Evolutionary conservation across 306 rosid species (phyloP), one percentile per base, ranked within the genome.

Genomic region (Abrus precatorius): DNA sequence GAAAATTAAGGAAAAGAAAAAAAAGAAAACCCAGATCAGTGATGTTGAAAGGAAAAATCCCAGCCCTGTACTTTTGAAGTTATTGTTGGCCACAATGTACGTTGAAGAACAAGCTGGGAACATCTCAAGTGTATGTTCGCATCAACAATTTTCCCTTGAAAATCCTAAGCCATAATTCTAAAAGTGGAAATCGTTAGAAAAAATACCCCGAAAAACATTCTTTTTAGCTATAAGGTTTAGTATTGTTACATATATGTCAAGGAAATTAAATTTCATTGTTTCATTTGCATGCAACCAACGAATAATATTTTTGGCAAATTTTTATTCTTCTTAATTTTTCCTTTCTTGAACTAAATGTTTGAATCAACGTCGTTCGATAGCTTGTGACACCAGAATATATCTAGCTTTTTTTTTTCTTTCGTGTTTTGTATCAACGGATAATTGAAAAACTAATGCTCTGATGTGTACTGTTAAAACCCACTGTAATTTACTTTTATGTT

Each of bases 11-110:
- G 20, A 20, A 20, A 20, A 20, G 20, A 20, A 44, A 5, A 27
- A 2, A 50, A 4, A 12, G 2, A 50, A 61, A 38, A 1, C 5
- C 52, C 54, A 47, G 9, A 57, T 48, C 47, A 3, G 45, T 53
- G 65, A 47, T 8, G 27, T 30, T 55, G 14, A 67, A 44, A 44
- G 44, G 45, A 28, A 68, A n/a, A 57, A n/a, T 63, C 10, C 49
- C 60, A 38, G 10, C 40, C 52, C 11, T 5, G n/a, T 64, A 63
- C 75, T 63, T 48, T 32, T 14, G 74, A 29, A 29, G 10, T 28
- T 62, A 13, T 20, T 71, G 78, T 47, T 76, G 48, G 81, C 73
- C 57, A 54, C 69, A 48, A 20, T 20, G 20, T 20, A 20, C 20
- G 20, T 62, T 44, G 55, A 67, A 44, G 20, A 71, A 59, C 63